phyloP scores from a whole-genome alignment of 805 yeast species.

The Cyberlindnera nakhonratchasimensis region DNA sequence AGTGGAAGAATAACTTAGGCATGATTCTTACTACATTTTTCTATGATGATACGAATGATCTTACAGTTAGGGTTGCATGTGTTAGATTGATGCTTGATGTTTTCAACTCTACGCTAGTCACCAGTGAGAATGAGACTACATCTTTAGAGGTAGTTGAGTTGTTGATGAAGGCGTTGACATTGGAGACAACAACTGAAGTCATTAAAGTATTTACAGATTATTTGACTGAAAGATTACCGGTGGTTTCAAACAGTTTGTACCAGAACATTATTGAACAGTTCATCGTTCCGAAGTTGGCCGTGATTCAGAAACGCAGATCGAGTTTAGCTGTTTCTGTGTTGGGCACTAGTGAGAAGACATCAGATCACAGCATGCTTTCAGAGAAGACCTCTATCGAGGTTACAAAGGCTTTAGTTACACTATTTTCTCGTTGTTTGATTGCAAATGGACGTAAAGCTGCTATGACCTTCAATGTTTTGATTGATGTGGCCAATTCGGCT shows the following conservation, averaged over 20 bases:
- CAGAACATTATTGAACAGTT: slow-evolving; percentile 25
- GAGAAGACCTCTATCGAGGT: slow-evolving; percentile 19
- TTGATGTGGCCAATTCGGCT: slow-evolving; percentile 34
- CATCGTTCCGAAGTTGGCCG: slow-evolving; percentile 24
- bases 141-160: slow-evolving; percentile 13
- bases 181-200: slow-evolving; percentile 27
- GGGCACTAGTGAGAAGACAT: slow-evolving; percentile 1
- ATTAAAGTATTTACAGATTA: slow-evolving; percentile 31
- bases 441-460: slow-evolving; percentile 29
- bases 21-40: slow-evolving; percentile 45
- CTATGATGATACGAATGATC: slow-evolving; percentile 23
- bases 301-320: slow-evolving; percentile 19
- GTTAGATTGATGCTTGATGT: slow-evolving; percentile 29
- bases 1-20: slow-evolving; percentile 49
- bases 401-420: slow-evolving; percentile 26
- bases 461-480: slow-evolving; percentile 25
- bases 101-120: slow-evolving; percentile 23
- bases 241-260: slow-evolving; percentile 12
- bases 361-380: slow-evolving; percentile 4
- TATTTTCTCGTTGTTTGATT: slow-evolving; percentile 26
- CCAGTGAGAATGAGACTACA: slow-evolving; percentile 15
- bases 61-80: slow-evolving; percentile 31
- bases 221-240: slow-evolving; percentile 25
- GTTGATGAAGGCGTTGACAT: slow-evolving; percentile 19
- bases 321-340: slow-evolving; percentile 27